Evolutionary conservation across 2,329 filamentous ascomycete genomes (phyloP).

Genomic region (Pseudofabraea citricarpa): DNA sequence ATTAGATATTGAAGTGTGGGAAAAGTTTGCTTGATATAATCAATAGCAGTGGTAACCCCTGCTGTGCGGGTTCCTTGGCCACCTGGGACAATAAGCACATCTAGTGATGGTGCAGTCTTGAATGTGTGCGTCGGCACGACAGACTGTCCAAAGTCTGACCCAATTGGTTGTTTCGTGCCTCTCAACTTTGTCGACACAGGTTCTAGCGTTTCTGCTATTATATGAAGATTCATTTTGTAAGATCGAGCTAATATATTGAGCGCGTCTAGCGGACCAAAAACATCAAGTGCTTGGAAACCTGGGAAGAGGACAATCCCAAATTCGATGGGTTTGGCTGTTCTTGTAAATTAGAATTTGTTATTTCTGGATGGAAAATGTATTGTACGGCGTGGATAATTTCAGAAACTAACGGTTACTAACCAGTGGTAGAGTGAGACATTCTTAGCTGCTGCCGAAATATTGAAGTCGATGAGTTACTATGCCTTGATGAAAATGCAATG

Average conservation of each 20-base stretch:
- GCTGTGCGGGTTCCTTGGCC: constrained; percentile 43
- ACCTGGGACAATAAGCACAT: constrained; percentile 64
- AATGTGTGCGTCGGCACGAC: constrained; percentile 19
- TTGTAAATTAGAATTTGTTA: no score
- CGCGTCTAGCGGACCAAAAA: constrained; percentile 27
- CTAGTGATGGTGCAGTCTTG: constrained; percentile 31
- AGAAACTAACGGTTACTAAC: no score
- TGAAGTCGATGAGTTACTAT: no score
- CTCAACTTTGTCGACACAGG: constrained; percentile 18
- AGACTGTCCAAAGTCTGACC: constrained; percentile 14
- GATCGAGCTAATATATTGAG: constrained; percentile 19
- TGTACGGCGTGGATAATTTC: no score
- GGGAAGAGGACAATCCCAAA: constrained; percentile 23
- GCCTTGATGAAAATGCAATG: no score
- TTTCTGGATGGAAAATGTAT: no score
- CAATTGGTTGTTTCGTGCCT: constrained; percentile 2
- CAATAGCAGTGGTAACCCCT: constrained; percentile 31
- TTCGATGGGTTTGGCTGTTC: no score
- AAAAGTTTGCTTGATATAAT: constrained; percentile 41
- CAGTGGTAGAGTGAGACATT: no score
- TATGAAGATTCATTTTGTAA: constrained; percentile 18
- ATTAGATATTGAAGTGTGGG: constrained; percentile 49
- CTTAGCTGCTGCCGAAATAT: no score
- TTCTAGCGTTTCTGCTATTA: constrained; percentile 20
- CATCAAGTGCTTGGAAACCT: constrained; percentile 24